phyloP scores from a whole-genome alignment of 2,329 filamentous ascomycete species.

The Sporothrix luriei region DNA sequence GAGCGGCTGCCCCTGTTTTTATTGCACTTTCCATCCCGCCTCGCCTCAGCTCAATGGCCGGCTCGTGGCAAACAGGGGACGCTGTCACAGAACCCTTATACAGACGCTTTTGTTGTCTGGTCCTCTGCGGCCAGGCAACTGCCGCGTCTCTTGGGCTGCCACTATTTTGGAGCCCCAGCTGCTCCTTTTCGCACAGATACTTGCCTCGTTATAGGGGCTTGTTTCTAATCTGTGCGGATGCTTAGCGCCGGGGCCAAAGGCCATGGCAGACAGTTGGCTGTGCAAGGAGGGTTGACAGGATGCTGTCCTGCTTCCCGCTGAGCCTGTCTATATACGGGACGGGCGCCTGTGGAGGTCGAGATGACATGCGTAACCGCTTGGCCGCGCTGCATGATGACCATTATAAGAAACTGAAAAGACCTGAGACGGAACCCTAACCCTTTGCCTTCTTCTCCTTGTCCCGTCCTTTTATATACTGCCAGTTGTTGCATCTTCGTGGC shows the following conservation, averaged over 20 bases:
- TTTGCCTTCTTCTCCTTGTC: background rate
- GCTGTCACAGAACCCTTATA: conserved; percentile 26
- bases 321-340: conserved; percentile 15
- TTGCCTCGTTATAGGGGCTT: conserved; percentile 31
- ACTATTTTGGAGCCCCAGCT: conserved; percentile 20
- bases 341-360: conserved; percentile 33
- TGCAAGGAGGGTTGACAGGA: background rate
- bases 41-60: conserved; percentile 27
- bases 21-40: conserved; percentile 8
- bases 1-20: conserved; percentile 20
- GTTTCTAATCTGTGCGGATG: conserved; percentile 44
- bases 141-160: conserved; percentile 22
- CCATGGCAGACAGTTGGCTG: conserved; percentile 54
- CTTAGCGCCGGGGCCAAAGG: conserved; percentile 65
- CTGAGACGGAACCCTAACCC: conserved; percentile 56
- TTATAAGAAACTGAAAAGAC: conserved; percentile 71
- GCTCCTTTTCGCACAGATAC: background rate
- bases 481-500: background rate
- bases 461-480: conserved; percentile 19
- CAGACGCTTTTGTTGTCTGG: background rate
- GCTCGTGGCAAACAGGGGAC: conserved; percentile 24
- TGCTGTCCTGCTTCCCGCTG: background rate
- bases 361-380: conserved; percentile 52
- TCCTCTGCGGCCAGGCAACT: background rate
- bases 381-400: conserved; percentile 54